Percentiles rank a stretch among this genome's conserved stretches.
These are phyloP conservation scores for Cystobasidium tubakii DNA, from an alignment of 768 basidiomycete genomes.

Conservation along the genomic window DNA sequence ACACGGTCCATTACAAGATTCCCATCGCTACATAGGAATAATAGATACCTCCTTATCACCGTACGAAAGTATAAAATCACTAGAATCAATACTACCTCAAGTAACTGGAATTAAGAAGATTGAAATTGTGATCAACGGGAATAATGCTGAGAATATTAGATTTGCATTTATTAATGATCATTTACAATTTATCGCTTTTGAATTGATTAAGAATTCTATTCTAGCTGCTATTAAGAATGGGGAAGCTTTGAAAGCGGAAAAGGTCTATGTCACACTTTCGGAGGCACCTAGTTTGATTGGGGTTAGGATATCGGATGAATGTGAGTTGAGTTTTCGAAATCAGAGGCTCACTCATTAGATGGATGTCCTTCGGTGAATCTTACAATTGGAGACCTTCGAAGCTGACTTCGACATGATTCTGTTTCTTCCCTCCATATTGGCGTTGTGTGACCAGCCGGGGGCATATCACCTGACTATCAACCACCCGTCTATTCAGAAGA, in stretches of 20 bases:
- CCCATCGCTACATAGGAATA: slow-evolving; percentile 17
- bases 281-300: slow-evolving; percentile 67
- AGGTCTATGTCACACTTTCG: slow-evolving; percentile 67
- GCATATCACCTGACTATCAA: slow-evolving; percentile 61
- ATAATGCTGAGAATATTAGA: slow-evolving; percentile 56
- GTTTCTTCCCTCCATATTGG: slow-evolving; percentile 3
- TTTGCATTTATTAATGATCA: slow-evolving; percentile 84
- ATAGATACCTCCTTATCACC: slow-evolving; percentile 21
- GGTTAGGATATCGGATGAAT: slow-evolving; percentile 86
- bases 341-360: neutral
- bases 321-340: slow-evolving; percentile 49
- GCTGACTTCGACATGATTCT: neutral
- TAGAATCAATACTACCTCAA: slow-evolving; percentile 53
- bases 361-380: too few relatives aligned
- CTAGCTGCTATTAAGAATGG: slow-evolving; percentile 51
- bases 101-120: slow-evolving; percentile 60
- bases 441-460: too few relatives aligned
- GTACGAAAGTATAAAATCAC: slow-evolving; percentile 22
- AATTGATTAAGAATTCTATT: slow-evolving; percentile 68
- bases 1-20: slow-evolving; percentile 4
- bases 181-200: slow-evolving; percentile 73
- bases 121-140: neutral
- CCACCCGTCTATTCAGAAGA: slow-evolving; percentile 51
- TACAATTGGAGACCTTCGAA: too few relatives aligned
- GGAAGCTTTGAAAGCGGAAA: slow-evolving; percentile 39